Percentiles rank a stretch among this genome's conserved stretches.
Evolutionary conservation across 2,329 filamentous ascomycete genomes (phyloP).

Genomic region (Colletotrichum liriopes): DNA sequence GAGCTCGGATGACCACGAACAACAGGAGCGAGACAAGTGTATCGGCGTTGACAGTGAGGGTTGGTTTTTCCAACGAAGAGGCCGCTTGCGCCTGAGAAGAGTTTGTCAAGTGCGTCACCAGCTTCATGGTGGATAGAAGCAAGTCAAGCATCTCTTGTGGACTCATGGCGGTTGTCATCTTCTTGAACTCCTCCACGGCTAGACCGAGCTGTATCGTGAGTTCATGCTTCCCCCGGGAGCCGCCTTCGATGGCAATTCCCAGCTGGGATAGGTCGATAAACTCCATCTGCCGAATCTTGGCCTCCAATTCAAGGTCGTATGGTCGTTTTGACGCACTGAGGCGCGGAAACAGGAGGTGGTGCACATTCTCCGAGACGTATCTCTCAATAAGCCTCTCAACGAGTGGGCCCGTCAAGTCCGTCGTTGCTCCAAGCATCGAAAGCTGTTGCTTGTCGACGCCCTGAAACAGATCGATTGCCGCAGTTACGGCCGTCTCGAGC

Average conservation of each 20-base stretch:
- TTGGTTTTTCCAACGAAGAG: conserved; percentile 65
- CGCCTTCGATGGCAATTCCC: conserved; percentile 87
- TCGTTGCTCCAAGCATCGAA: conserved; percentile 91
- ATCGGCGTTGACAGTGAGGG: conserved; percentile 83
- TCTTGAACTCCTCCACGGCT: conserved; percentile 91
- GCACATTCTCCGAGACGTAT: conserved; percentile 93
- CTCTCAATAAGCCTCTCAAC: conserved; percentile 96
- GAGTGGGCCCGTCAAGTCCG: conserved; percentile 90
- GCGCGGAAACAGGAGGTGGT: conserved; percentile 89
- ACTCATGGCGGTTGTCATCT: conserved; percentile 82
- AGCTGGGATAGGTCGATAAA: conserved; percentile 95
- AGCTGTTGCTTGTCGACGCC: conserved; percentile 96
- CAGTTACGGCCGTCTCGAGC: conserved; percentile 91
- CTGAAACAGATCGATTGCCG: conserved; percentile 96
- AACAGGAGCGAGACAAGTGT: conserved; percentile 92
- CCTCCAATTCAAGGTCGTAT: conserved; percentile 90
- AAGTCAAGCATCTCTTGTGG: conserved; percentile 92
- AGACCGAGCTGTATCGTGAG: conserved; percentile 82
- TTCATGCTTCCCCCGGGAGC: conserved; percentile 83
- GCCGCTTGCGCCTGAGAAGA: conserved; percentile 59
- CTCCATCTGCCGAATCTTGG: conserved; percentile 93
- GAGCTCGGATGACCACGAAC: conserved; percentile 92
- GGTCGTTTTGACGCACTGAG: conserved; percentile 83
- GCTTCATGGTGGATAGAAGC: conserved; percentile 85
- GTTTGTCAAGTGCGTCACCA: conserved; percentile 79